Conservation (phyloP, 208 protist genomes). For the Trichomonas vaginalis region DNA sequence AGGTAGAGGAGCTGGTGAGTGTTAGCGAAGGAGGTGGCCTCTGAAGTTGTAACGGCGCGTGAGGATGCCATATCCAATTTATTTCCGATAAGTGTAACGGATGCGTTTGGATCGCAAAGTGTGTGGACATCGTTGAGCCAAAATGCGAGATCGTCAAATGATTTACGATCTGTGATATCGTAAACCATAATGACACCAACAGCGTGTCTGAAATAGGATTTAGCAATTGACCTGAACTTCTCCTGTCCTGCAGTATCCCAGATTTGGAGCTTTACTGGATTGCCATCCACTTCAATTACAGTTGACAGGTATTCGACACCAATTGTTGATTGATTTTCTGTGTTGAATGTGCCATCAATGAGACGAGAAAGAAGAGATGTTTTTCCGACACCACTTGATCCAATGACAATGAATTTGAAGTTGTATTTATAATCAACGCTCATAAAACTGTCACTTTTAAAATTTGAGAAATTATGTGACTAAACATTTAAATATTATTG, state of each 20-base stretch:
- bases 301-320: slow-evolving; percentile 13
- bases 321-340: background rate
- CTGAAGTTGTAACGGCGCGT: background rate
- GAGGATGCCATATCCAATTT: background rate
- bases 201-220: background rate
- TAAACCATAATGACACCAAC: background rate
- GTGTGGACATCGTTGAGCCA: background rate
- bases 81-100: background rate
- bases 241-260: slow-evolving; percentile 7
- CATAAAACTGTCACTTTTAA: background rate
- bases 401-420: slow-evolving; percentile 10
- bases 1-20: background rate
- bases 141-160: background rate
- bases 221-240: slow-evolving; percentile 1
- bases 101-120: background rate
- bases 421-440: background rate
- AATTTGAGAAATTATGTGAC: background rate
- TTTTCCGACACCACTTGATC: background rate
- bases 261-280: background rate
- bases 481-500: background rate
- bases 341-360: background rate
- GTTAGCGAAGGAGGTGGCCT: background rate
- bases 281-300: background rate
- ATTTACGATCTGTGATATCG: slow-evolving; percentile 2
- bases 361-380: background rate